Conservation (phyloP, 2,329 filamentous ascomycete genomes). For the Aspergillus candidus region DNA sequence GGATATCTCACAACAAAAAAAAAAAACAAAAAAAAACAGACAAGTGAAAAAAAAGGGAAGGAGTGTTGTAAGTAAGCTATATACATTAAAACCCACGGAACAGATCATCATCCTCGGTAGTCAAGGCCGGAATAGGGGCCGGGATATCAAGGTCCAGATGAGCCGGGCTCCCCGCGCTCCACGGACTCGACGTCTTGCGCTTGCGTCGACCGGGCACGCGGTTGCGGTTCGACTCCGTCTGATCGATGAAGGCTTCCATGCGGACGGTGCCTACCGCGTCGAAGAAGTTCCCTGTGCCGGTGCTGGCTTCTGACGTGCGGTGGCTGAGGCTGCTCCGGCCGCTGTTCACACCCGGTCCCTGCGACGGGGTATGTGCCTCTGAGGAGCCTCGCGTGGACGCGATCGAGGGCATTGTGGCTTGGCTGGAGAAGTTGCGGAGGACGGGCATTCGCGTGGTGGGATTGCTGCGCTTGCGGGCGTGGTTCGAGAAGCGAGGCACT, state of each 20-base stretch:
- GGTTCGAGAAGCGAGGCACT: slow-evolving; percentile 51
- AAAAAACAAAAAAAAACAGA: background rate
- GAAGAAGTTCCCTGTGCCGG: slow-evolving; percentile 59
- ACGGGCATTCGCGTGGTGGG: slow-evolving; percentile 68
- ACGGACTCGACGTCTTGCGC: slow-evolving; percentile 28
- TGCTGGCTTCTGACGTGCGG: slow-evolving; percentile 49
- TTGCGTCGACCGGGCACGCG: slow-evolving; percentile 18
- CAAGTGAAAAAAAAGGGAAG: background rate
- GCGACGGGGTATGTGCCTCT: slow-evolving; percentile 47
- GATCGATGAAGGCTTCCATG: slow-evolving; percentile 92
- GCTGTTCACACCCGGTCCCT: slow-evolving; percentile 25
- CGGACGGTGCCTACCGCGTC: slow-evolving; percentile 85
- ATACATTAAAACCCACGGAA: slow-evolving; percentile 40
- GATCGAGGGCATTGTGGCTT: slow-evolving; percentile 30
- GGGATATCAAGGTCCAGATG: slow-evolving; percentile 29
- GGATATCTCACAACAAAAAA: background rate
- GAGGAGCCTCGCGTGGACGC: slow-evolving; percentile 47
- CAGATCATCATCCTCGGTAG: slow-evolving; percentile 36
- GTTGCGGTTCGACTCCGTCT: slow-evolving; percentile 30
- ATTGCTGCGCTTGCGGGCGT: slow-evolving; percentile 83
- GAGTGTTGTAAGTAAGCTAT: too few relatives aligned
- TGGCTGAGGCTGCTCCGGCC: slow-evolving; percentile 42
- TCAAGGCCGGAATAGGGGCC: slow-evolving; percentile 26
- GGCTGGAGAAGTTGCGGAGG: slow-evolving; percentile 68
- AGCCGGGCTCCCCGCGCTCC: slow-evolving; percentile 23